Conservation (phyloP, 176 grass and related monocot genomes). For the Elymus sibiricus region DNA sequence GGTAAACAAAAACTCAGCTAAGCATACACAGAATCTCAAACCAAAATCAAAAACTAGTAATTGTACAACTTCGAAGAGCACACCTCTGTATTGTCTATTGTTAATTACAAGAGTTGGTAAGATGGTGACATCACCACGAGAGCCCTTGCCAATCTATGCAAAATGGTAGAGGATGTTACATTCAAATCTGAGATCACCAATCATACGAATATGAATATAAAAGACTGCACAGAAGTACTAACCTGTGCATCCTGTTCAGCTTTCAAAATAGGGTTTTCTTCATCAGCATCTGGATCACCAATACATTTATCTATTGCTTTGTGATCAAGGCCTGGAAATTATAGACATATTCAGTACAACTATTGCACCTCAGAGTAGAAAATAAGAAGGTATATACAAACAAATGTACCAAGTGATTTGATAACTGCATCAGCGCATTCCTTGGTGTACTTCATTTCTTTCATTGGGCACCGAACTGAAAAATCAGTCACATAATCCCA, state of each 20-base stretch:
- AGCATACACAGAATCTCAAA: neutral
- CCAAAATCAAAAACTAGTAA: neutral
- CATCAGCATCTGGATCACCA: constrained; percentile 64
- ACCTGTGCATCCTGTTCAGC: constrained; percentile 82
- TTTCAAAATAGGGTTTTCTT: constrained; percentile 70
- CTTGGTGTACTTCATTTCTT: constrained; percentile 71
- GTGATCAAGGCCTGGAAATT: constrained; percentile 48
- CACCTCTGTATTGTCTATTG: constrained; percentile 81
- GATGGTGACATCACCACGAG: constrained; percentile 77
- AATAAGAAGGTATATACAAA: neutral
- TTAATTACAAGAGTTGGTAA: constrained; percentile 83
- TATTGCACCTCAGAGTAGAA: neutral
- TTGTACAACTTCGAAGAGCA: constrained; percentile 15
- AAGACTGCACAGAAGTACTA: neutral
- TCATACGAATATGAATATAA: neutral
- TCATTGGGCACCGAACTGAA: constrained; percentile 80
- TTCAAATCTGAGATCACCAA: neutral
- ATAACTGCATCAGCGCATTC: constrained; percentile 72
- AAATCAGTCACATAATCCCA: constrained; percentile 84
- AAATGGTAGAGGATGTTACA: constrained; percentile 17
- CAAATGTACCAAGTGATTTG: constrained; percentile 59
- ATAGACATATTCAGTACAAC: neutral
- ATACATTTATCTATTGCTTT: constrained; percentile 68
- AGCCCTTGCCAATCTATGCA: constrained; percentile 63
- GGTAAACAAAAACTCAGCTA: constrained; percentile 19